Evolutionary conservation across 192 early-diverging fungal genomes (phyloP).

Genomic region (Kickxella alabastrina): DNA sequence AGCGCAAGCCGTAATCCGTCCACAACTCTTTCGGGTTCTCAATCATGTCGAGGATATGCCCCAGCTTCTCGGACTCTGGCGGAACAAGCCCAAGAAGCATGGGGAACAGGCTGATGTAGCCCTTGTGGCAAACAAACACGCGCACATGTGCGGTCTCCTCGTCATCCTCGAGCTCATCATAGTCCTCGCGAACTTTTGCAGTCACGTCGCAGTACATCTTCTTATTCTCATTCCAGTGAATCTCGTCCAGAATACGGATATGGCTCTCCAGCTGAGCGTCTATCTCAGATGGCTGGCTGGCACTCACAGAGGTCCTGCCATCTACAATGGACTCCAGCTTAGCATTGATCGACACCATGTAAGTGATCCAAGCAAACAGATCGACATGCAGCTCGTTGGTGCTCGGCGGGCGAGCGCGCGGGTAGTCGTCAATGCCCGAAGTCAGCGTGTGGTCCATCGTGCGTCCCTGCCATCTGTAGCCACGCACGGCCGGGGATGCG

Average conservation of each 20-base stretch:
- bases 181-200: constrained; percentile 19
- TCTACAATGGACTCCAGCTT: constrained; percentile 5
- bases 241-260: constrained; percentile 18
- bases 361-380: constrained; percentile 32
- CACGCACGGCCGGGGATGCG: constrained; percentile 52
- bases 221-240: constrained; percentile 37
- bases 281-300: neutral
- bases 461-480: constrained; percentile 88
- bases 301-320: neutral
- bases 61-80: constrained; percentile 64
- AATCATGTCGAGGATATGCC: constrained; percentile 72
- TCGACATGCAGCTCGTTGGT: constrained; percentile 44
- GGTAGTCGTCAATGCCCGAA: constrained; percentile 93
- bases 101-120: constrained; percentile 73
- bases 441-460: constrained; percentile 81
- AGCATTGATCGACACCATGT: constrained; percentile 18
- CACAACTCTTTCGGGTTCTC: constrained; percentile 74
- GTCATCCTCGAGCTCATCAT: constrained; percentile 45
- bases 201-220: constrained; percentile 49
- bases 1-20: constrained; percentile 72
- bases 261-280: constrained; percentile 12
- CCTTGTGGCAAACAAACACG: constrained; percentile 45
- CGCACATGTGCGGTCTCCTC: constrained; percentile 14
- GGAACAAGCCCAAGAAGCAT: constrained; percentile 71
- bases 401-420: constrained; percentile 70